Evolutionary conservation across 306 rosid genomes (phyloP), one percentile per base, ranked within the genome.

Genomic region (Prunus fruticosa): DNA sequence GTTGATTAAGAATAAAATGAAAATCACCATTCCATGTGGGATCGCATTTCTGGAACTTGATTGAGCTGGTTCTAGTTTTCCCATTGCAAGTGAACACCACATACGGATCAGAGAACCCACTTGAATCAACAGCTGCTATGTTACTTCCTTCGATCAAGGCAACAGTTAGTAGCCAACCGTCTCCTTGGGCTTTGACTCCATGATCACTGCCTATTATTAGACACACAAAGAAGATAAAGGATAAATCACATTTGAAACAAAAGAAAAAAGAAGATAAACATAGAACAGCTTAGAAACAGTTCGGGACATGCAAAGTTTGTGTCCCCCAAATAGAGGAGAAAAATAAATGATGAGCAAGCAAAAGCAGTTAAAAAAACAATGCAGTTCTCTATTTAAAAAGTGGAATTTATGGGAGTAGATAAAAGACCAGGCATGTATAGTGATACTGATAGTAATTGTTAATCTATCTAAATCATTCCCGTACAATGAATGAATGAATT

Each of bases 151-250:
- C 93, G 61, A 96, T 84, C 85, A 96, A 82, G 65, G 99, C 98
- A 83, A 96, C 96, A 63, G 99, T 96, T 60, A 96, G 89, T 79
- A 91, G 68, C 99, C 99, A 96, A 79, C 99, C 99, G 78, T 91
- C 97, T 87, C 99, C 99, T 65, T 82, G 93, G 56, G 99, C 96
- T 86, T 90, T 96, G 79, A 92, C 80, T 80, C 98, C 97, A 79
- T 96, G 93, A 83, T 96, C 98, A 85, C 97, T 87, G 81, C 96
- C 99, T 96, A 73, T 72, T 43, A 69, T 72, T 43, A 69, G 62
- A 78, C 60, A 52, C 8, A 64, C 32, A 23, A 58, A 13, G 23
- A 64, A 54, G 65, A 23, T 34, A 67, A 66, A 30, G 69, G 13
- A 77, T 78, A 61, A 56, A 34, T 64, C 27, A 1, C 43, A 64